phyloP scores from a whole-genome alignment of 352 stramenopile species.

The Pythium pectinolyticum region DNA sequence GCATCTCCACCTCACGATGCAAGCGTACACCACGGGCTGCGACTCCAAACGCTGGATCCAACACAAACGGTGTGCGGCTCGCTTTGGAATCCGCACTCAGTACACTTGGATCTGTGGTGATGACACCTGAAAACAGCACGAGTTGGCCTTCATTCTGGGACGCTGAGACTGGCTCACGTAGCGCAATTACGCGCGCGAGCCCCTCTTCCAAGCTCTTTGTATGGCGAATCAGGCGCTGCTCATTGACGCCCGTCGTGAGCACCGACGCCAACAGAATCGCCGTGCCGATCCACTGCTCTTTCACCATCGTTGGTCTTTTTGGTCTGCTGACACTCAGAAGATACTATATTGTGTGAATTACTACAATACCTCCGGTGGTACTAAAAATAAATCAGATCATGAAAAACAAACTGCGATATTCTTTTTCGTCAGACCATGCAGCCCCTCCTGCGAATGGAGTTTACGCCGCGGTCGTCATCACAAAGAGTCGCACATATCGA shows the following conservation, averaged over 20 bases:
- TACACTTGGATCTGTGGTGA: slow-evolving; percentile 40
- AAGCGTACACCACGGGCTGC: slow-evolving; percentile 65
- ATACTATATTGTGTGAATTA: slow-evolving; percentile 14
- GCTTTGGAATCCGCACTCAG: slow-evolving; percentile 19
- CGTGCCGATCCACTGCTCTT: slow-evolving; percentile 45
- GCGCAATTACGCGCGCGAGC: slow-evolving; percentile 29
- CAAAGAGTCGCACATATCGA: slow-evolving; percentile 17
- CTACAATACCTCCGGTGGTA: slow-evolving; percentile 2
- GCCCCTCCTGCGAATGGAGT: slow-evolving; percentile 29
- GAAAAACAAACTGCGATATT: slow-evolving; percentile 5
- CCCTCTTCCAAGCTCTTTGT: slow-evolving; percentile 56
- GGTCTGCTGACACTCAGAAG: no score
- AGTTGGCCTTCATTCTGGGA: slow-evolving; percentile 28
- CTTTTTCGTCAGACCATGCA: slow-evolving; percentile 33
- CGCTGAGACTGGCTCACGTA: slow-evolving; percentile 9
- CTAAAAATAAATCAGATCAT: no score
- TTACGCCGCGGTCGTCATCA: slow-evolving; percentile 43
- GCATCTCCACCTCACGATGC: slow-evolving; percentile 70
- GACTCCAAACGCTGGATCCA: slow-evolving; percentile 63
- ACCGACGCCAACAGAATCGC: slow-evolving; percentile 51
- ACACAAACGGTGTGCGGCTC: slow-evolving; percentile 40
- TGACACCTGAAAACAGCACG: slow-evolving; percentile 32
- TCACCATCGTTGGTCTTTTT: no score
- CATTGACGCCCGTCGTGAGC: slow-evolving; percentile 51
- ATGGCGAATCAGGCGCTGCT: slow-evolving; percentile 51